These are phyloP conservation scores for Diaporthe ilicicola DNA, from an alignment of 2,329 filamentous ascomycete genomes.

Conservation along the genomic window DNA sequence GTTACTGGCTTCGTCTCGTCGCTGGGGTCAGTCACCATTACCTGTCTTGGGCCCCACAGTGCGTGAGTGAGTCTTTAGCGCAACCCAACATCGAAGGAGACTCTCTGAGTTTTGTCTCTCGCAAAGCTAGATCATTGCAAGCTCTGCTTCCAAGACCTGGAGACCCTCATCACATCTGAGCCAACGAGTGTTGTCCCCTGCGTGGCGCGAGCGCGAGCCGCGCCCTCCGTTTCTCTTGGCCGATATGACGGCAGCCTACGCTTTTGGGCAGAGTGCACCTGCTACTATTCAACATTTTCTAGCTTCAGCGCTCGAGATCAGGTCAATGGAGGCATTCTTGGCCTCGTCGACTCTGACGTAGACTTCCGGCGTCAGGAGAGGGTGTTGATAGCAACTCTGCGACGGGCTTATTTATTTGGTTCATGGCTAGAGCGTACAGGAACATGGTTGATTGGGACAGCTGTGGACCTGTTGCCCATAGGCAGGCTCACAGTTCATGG, in stretches of 20 bases:
- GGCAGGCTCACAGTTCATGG: too few species aligned
- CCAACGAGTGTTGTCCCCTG: slow-evolving; percentile 28
- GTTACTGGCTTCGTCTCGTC: not conserved
- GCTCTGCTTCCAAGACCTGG: not conserved
- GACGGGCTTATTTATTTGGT: not conserved
- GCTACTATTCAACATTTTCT: not conserved
- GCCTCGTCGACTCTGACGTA: not conserved
- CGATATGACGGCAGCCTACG: not conserved
- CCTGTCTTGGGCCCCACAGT: not conserved
- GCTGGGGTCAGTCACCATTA: not conserved
- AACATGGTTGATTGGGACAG: not conserved
- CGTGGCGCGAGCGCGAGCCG: not conserved
- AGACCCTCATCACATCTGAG: not conserved
- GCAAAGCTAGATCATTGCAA: not conserved
- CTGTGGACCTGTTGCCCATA: not conserved
- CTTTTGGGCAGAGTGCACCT: not conserved
- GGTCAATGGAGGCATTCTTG: not conserved
- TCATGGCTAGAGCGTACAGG: not conserved
- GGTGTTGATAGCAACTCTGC: too few species aligned
- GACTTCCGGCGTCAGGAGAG: too few species aligned
- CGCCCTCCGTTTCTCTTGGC: not conserved
- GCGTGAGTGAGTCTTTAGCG: slow-evolving; percentile 20
- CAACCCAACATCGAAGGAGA: not conserved
- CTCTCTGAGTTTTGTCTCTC: not conserved
- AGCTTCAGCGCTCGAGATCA: too few species aligned